Percentiles rank a stretch among this genome's conserved stretches.
These are phyloP conservation scores for Mariannaea elegans DNA, from an alignment of 2,329 filamentous ascomycete genomes.

Conservation along the genomic window DNA sequence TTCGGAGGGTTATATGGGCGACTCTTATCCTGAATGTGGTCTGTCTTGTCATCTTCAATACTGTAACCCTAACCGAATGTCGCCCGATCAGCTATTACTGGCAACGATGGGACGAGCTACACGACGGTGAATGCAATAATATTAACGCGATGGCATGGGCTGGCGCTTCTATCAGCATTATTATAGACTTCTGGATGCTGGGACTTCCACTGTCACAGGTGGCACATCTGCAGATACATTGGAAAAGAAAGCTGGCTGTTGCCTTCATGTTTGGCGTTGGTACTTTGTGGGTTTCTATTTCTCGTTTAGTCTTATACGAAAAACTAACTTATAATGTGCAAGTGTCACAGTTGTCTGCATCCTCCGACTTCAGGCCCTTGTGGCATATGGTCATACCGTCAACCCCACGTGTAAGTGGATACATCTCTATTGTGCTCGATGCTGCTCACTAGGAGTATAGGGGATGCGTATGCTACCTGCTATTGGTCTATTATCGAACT, in stretches of 20 bases:
- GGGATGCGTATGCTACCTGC: not conserved
- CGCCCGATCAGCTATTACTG: slow-evolving; percentile 61
- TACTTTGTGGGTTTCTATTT: slow-evolving; percentile 48
- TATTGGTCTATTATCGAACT: slow-evolving; percentile 51
- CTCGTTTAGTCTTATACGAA: not conserved
- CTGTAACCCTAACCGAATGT: slow-evolving; percentile 43
- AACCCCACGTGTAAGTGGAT: slow-evolving; percentile 49
- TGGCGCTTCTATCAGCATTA: slow-evolving; percentile 61
- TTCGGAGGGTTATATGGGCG: slow-evolving; percentile 1
- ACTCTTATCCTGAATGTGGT: not conserved
- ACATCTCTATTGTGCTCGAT: slow-evolving; percentile 28
- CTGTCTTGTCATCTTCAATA: slow-evolving; percentile 29
- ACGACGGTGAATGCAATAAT: slow-evolving; percentile 57
- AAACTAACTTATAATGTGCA: slow-evolving; percentile 2
- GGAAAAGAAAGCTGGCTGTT: slow-evolving; percentile 59
- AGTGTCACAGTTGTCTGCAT: slow-evolving; percentile 51
- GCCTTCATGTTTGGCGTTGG: slow-evolving; percentile 61
- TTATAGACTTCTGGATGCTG: slow-evolving; percentile 61
- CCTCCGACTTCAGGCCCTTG: slow-evolving; percentile 45
- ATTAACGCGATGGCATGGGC: slow-evolving; percentile 60
- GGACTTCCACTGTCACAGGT: slow-evolving; percentile 59
- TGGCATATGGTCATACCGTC: slow-evolving; percentile 40
- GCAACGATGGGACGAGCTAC: slow-evolving; percentile 59
- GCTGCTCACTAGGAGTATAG: not conserved
- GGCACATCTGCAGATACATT: slow-evolving; percentile 51